Base-by-base conservation (phyloP, 192 early-diverging fungal species). In the Gigaspora rosea region DNA sequence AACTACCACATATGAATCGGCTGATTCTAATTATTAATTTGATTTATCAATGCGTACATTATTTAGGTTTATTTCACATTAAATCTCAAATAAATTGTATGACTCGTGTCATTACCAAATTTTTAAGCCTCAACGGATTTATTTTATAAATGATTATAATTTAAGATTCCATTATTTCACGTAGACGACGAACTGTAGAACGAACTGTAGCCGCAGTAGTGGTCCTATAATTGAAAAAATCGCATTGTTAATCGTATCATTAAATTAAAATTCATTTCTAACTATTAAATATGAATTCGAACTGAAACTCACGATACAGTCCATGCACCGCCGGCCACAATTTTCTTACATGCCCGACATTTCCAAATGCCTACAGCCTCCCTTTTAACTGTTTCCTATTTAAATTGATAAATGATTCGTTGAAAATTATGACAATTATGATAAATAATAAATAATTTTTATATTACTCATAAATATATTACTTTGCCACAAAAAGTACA, bases 401-500 rank as follows among this genome's bases (percentile, higher is more conserved):
- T 57, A 46, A 1, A n/a, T 46, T 46, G 80, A 18, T 50, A 41
- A 41, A 41, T 41, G 2, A 41, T 41, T 41, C 7, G 41, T 3
- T 41, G 0, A 41, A 41, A 41, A 41, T 41, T 7, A 41, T 41
- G 41, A 3, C 7, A 7, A 41, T 41, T 41, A 41, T 41, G 3
- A 41, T 41, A 61, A 51, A 32, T 32, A 51, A 18, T 61, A 12
- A 46, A 36, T 78, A 46, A 47, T 20, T 51, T n/a, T 22, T 74
- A 51, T 33, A 3, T 41, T 2, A 7, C 3, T 6, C 41, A 41
- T 41, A 41, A 41, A 41, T 41, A 41, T 41, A 41, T 41, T 41
- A 93, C 92, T 86, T 96, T 96, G 79, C 97, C 97, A 89, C 97
- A 99, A 96, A 99, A 99, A 81, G 95, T 92, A 90, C 97, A 99